phyloP scores from a whole-genome alignment of 75 land plant species.

The Selaginella tamariscina region DNA sequence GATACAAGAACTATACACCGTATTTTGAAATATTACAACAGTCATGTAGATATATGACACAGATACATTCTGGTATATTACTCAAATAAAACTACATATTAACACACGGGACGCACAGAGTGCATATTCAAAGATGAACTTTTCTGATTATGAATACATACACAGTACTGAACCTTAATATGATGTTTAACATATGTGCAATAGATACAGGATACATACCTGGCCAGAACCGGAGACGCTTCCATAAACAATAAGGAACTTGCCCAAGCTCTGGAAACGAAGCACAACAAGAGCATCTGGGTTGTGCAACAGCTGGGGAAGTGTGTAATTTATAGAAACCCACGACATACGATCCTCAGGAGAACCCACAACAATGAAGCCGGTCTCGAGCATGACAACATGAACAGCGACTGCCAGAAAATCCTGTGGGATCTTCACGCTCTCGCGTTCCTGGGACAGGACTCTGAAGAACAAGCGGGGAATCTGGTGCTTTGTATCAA shows the following conservation, averaged over 20 bases:
- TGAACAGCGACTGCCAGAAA: conserved; percentile 50
- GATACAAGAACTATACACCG: too few species aligned
- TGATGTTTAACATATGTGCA: too few species aligned
- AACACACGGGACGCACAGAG: too few species aligned
- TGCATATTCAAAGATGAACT: too few species aligned
- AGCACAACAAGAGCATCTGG: conserved; percentile 20
- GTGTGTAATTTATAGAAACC: neutral
- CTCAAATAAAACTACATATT: too few species aligned
- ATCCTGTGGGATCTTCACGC: conserved; percentile 19
- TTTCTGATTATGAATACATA: too few species aligned
- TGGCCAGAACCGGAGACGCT: neutral
- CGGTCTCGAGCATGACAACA: conserved; percentile 72
- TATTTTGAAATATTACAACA: too few species aligned
- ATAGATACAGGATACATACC: too few species aligned
- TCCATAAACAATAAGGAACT: conserved; percentile 50
- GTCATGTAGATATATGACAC: too few species aligned
- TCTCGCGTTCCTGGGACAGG: conserved; percentile 32
- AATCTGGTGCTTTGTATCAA: conserved; percentile 15
- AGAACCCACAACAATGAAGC: conserved; percentile 31
- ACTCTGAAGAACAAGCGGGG: conserved; percentile 46
- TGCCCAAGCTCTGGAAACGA: conserved; percentile 41
- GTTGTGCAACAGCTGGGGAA: neutral
- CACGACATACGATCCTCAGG: neutral
- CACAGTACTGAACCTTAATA: too few species aligned
- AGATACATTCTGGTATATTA: too few species aligned